A percentile compares a stretch with the other conserved stretches of the same genome.
phyloP scores from a whole-genome alignment of 2,329 filamentous ascomycete species.

The Neonectria magnoliae region DNA sequence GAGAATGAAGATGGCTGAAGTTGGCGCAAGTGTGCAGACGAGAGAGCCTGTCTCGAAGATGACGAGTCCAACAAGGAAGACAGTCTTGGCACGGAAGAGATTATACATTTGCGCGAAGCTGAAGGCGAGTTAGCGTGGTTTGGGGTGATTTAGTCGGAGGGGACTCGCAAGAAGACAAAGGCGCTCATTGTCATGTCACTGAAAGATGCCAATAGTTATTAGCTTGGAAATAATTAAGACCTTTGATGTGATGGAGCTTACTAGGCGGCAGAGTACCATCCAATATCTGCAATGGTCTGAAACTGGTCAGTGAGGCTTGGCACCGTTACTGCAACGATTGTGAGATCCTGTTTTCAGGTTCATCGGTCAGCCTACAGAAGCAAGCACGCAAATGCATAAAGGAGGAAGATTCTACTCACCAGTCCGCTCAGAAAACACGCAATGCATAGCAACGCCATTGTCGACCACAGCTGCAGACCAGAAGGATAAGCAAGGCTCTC shows the following conservation, averaged over 20 bases:
- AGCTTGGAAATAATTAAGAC: background rate
- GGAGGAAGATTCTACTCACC: constrained; percentile 9
- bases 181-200: constrained; percentile 40
- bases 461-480: constrained; percentile 38
- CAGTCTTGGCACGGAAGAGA: constrained; percentile 42
- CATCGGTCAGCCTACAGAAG: background rate
- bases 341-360: constrained; percentile 27
- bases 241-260: background rate
- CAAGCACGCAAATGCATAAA: background rate
- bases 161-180: constrained; percentile 35
- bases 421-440: constrained; percentile 37
- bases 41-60: constrained; percentile 48
- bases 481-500: constrained; percentile 20
- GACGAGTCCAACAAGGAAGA: constrained; percentile 43
- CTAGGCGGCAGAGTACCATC: constrained; percentile 43
- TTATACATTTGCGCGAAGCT: constrained; percentile 46
- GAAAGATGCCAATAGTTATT: background rate
- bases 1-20: constrained; percentile 48
- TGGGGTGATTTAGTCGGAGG: rapidly evolving
- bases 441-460: constrained; percentile 38
- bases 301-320: constrained; percentile 40
- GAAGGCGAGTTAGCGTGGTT: background rate
- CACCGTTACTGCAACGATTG: constrained; percentile 35
- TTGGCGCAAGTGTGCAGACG: constrained; percentile 49
- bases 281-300: constrained; percentile 38